Evolutionary conservation across 805 yeast genomes (phyloP).

Genomic region (Lipomyces anomalus): DNA sequence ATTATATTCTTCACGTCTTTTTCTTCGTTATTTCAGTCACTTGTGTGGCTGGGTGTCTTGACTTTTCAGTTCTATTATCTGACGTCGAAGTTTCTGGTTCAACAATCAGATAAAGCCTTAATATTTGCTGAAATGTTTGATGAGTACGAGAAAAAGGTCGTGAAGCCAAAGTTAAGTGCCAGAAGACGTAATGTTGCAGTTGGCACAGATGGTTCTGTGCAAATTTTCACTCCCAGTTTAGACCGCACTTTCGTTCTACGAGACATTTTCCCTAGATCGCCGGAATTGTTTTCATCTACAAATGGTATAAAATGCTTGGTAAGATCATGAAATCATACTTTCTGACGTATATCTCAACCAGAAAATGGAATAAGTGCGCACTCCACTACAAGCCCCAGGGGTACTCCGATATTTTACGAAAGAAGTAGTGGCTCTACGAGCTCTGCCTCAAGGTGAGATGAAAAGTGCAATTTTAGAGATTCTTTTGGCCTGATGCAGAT

Average conservation of each 20-base stretch:
- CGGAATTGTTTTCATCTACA: too few species aligned
- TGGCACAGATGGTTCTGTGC: slow-evolving; percentile 32
- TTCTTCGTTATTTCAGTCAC: slow-evolving; percentile 30
- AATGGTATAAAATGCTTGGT: too few species aligned
- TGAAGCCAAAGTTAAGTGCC: slow-evolving; percentile 50
- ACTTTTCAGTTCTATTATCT: slow-evolving; percentile 38
- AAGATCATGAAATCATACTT: too few species aligned
- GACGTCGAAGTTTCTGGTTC: slow-evolving; percentile 41
- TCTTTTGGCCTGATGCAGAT: too few species aligned
- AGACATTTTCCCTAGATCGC: slow-evolving; percentile 22
- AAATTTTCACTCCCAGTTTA: slow-evolving; percentile 26
- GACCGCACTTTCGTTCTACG: slow-evolving; percentile 23
- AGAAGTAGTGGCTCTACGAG: too few species aligned
- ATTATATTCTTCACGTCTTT: slow-evolving; percentile 39
- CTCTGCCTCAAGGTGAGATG: too few species aligned
- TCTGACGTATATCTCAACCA: too few species aligned
- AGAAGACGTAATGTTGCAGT: slow-evolving; percentile 54
- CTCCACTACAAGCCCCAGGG: too few species aligned
- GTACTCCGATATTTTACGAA: too few species aligned
- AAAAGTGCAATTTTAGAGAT: too few species aligned
- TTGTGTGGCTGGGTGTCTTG: slow-evolving; percentile 34
- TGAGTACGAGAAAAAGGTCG: slow-evolving; percentile 59
- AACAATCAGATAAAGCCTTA: slow-evolving; percentile 54
- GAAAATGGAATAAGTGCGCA: too few species aligned
- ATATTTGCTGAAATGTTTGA: slow-evolving; percentile 54